Evolutionary conservation across 208 protist species (phyloP), one percentile per base, ranked within the genome.

Genomic region (Wallacemonas rigidus): DNA sequence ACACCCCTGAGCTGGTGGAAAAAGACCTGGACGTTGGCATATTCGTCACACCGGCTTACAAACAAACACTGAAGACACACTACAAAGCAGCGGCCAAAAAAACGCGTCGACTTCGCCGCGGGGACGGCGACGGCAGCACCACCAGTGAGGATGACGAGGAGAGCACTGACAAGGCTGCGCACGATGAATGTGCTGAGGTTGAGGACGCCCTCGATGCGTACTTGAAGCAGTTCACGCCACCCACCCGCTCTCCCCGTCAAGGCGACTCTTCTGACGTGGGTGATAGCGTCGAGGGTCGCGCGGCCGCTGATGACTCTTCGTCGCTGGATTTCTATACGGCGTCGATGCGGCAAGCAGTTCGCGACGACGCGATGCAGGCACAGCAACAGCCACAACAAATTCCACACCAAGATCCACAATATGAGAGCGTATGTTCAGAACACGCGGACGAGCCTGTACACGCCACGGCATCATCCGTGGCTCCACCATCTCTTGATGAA

Each of bases 1-100:
- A 80, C 15, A 65, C 77, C 26, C 43, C 57, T n/a, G 69, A 74
- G 7, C 68, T 90, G 1, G 74, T 84, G 11, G 67, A 86, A 70
- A 91, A 90, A 71, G 89, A 94, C 51, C 8, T 81, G 58, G 80
- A 91, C 7, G 86, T 94, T 36, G 89, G 89, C 54, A 81, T 91
- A 2, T 94, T 94, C 67, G 79, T 94, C 9, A 94, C 89, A 8
- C 67, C 83, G 1, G 67, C 83, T 44, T 94, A 94, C 74, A 71
- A 82, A 45, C 75, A 76, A 12, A 61, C 85, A 12, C 74, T 91
- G 53, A 76, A 77, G 56, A 75, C 79, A 55, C 85, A 87, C 61
- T 69, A 64, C 17, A 74, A 76, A 41, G 44, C 55, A 3, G 6
- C 40, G 1, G 65, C 14, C 1, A 3, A 61, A 11, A 43, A 50